Evolutionary conservation across 2,329 filamentous ascomycete species (phyloP), one percentile per base, ranked within the genome.

Genomic region (Colletotrichum sp.): DNA sequence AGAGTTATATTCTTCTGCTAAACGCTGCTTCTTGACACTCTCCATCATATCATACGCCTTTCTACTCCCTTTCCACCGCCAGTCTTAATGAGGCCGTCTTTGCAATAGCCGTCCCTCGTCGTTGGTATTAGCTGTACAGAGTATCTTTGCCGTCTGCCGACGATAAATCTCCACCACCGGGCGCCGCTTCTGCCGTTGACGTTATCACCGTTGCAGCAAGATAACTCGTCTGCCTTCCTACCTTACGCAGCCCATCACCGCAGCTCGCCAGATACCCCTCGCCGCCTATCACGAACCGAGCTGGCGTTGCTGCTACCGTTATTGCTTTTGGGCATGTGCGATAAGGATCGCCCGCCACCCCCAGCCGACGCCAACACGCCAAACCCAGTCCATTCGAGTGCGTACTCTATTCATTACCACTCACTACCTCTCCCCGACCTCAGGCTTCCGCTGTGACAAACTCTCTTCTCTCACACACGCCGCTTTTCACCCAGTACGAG

Each of bases 271-370:
- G 32, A 34, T 24, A 26, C 28, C 43, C 48, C 66, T 26, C 30
- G 52, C 66, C 30, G 39, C 60, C 34, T 43, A 67, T 72, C 70
- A 67, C 39, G 15, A 36, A 59, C 28, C 43, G 39, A 36, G 52
- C 66, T 24, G 52, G 30, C 32, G 15, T 36, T 68, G 30, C 66
- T 68, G 30, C 48, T 67, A 52, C 39, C 39, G 18, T 10, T n/a
- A 48, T 66, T 67, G 71, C 63, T 66, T 67, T 67, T 74, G 66
- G 81, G 80, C 72, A 80, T 79, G 73, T 65, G 76, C 75, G 81
- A 83, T 82, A 83, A 82, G 80, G 80, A 71, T 70, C 66, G 61
- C 30, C 79, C 79, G 77, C 78, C 72, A 80, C 79, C 76, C 65
- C 79, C 78, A 80, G 80, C 79, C 43, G 43, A 52, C 43, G 43